Conservation (phyloP, 331 rosid genomes). For the Cydonia oblonga region DNA sequence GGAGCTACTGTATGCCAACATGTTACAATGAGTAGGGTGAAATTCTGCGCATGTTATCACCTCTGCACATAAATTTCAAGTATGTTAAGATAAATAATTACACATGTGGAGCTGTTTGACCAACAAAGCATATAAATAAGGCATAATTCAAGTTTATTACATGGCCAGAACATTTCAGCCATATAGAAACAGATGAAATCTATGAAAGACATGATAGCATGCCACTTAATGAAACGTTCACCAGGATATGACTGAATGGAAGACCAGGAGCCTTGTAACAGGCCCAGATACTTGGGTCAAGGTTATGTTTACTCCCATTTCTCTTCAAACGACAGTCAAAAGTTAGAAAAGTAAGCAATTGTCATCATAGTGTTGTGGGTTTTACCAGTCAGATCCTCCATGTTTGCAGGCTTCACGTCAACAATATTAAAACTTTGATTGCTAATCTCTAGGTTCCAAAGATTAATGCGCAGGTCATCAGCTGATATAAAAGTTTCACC, state of each 20-base stretch:
- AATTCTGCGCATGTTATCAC: constrained; percentile 61
- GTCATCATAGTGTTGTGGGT: constrained; percentile 3
- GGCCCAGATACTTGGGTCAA: neutral
- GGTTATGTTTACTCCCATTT: neutral
- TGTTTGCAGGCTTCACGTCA: constrained; percentile 53
- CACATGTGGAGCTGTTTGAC: neutral
- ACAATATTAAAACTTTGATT: constrained; percentile 57
- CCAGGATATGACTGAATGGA: neutral
- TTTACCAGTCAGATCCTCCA: constrained; percentile 62
- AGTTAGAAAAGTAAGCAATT: constrained; percentile 1
- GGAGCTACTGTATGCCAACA: constrained; percentile 57
- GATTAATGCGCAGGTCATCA: constrained; percentile 58
- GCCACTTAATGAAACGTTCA: neutral
- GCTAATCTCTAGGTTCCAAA: constrained; percentile 65
- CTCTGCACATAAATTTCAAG: constrained; percentile 24
- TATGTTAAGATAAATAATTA: neutral
- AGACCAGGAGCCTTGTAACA: neutral
- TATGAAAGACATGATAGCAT: neutral
- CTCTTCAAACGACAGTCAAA: neutral
- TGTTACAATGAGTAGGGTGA: constrained; percentile 56
- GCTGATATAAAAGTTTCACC: constrained; percentile 67
- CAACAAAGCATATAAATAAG: neutral
- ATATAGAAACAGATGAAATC: neutral
- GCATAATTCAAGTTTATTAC: neutral
- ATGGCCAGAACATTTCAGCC: neutral